Base-by-base conservation (phyloP, 2,329 filamentous ascomycete genomes). In the Epichloe typhina region DNA sequence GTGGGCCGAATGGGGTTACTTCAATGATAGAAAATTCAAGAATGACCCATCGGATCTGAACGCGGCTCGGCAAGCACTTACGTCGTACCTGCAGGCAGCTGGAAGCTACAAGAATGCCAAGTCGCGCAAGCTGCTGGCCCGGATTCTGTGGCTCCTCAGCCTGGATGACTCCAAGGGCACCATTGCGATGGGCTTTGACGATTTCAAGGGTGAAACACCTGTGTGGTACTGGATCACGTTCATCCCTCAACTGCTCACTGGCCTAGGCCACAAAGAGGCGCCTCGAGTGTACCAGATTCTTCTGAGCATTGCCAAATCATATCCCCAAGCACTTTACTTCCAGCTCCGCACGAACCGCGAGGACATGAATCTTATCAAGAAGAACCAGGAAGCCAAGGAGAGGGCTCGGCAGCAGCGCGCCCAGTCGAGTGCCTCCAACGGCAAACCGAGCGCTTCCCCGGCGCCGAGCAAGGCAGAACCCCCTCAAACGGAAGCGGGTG, bases 181-280 rank as follows among this genome's bases (percentile, higher is more conserved):
- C 38, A 83, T 98, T 53, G 85, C 88, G 0, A 76, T 82, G 59
- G 88, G 91, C 12, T 98, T 96, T 58, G 88, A 95, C 57, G 88
- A 91, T 58, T 98, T 93, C 72, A 96, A 97, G 72, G 93, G 93
- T 48, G 94, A 98, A 59, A 95, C 89, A 2, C 89, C 90, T 0
- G 88, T 95, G 12, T 99, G 93, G 93, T 98, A 97, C 70, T 99
- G 93, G 93, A 96, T 97, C 58, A 97, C 91, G 0, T 98, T 95
- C 65, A 97, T 99, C 56, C 93, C 93, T 17, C 93, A 99, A 67
- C 77, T 99, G 41, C 79, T 99, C 35, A 91, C 88, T 42, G 93
- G 91, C 49, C 75, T 98, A 47, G 88, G 87, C 2, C 84, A 96
- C 62, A 90, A 91, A 59, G 94, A 99, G 67, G 91, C 89, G 12